These are phyloP conservation scores for Candida rishiriensis DNA, from an alignment of 805 yeast species.

Conservation along the genomic window DNA sequence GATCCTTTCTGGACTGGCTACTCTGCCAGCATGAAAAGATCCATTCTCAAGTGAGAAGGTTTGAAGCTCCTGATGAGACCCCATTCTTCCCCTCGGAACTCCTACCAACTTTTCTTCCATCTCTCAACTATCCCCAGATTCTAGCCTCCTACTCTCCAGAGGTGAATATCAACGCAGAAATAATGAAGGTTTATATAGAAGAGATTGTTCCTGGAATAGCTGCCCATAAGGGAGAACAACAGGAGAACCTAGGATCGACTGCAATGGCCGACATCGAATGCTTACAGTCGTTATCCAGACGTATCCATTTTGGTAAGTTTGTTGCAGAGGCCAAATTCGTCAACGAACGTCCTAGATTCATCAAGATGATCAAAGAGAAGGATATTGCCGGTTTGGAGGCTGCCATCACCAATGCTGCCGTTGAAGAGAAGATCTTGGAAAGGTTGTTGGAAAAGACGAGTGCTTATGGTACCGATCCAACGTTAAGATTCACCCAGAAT, in stretches of 20 bases:
- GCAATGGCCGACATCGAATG: conserved; percentile 81
- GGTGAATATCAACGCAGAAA: conserved; percentile 68
- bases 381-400: conserved; percentile 72
- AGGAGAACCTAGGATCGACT: conserved; percentile 84
- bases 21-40: conserved; percentile 67
- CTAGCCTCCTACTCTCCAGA: conserved; percentile 72
- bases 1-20: conserved; percentile 86
- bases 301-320: conserved; percentile 95
- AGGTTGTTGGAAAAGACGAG: conserved; percentile 77
- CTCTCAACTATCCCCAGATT: conserved; percentile 66
- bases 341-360: conserved; percentile 59
- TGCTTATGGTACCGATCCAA: conserved; percentile 86
- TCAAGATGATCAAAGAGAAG: conserved; percentile 54
- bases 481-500: conserved; percentile 62
- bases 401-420: conserved; percentile 82
- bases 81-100: conserved; percentile 79
- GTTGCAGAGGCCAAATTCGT: conserved; percentile 94
- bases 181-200: conserved; percentile 62
- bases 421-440: conserved; percentile 77
- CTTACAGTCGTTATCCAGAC: conserved; percentile 80
- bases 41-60: conserved; percentile 81
- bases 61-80: conserved; percentile 89
- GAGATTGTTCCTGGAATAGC: conserved; percentile 75
- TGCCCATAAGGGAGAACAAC: conserved; percentile 64
- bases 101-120: conserved; percentile 64